phyloP scores from a whole-genome alignment of 2,329 filamentous ascomycete genomes.

The Myrmaecium sp. region DNA sequence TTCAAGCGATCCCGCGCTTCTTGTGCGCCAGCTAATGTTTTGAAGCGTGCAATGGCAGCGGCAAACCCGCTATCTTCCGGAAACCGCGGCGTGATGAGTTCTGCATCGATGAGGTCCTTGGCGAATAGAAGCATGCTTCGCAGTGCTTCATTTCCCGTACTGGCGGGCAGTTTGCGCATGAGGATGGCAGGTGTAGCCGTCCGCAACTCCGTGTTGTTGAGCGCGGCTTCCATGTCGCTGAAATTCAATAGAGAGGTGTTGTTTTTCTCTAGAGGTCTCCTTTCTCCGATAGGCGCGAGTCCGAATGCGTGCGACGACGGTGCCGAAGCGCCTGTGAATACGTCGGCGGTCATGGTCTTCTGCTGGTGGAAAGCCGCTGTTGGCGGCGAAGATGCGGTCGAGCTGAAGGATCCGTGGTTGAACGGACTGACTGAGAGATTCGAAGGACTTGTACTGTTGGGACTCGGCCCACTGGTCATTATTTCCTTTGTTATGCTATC shows the following conservation, averaged over 20 bases:
- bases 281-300: constrained; percentile 24
- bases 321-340: constrained; percentile 15
- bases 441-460: constrained; percentile 24
- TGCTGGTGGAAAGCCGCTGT: constrained; percentile 17
- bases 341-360: constrained; percentile 23
- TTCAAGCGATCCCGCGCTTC: constrained; percentile 42
- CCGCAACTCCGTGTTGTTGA: constrained; percentile 7
- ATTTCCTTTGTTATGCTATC: constrained; percentile 17
- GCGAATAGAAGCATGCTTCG: constrained; percentile 49
- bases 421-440: constrained; percentile 20
- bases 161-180: constrained; percentile 42
- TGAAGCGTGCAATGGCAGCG: constrained; percentile 42
- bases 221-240: constrained; percentile 18
- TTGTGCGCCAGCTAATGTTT: constrained; percentile 37
- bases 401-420: constrained; percentile 21
- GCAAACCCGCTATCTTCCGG: constrained; percentile 39
- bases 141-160: constrained; percentile 40
- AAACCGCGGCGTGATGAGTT: constrained; percentile 35
- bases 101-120: constrained; percentile 42
- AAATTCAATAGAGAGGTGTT: constrained; percentile 18
- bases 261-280: constrained; percentile 20
- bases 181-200: constrained; percentile 26
- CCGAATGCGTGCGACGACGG: constrained; percentile 19
- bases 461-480: constrained; percentile 25
- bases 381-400: constrained; percentile 22